These are phyloP conservation scores for Clarireedia hainanense DNA, from an alignment of 2,329 filamentous ascomycete genomes.

Conservation along the genomic window DNA sequence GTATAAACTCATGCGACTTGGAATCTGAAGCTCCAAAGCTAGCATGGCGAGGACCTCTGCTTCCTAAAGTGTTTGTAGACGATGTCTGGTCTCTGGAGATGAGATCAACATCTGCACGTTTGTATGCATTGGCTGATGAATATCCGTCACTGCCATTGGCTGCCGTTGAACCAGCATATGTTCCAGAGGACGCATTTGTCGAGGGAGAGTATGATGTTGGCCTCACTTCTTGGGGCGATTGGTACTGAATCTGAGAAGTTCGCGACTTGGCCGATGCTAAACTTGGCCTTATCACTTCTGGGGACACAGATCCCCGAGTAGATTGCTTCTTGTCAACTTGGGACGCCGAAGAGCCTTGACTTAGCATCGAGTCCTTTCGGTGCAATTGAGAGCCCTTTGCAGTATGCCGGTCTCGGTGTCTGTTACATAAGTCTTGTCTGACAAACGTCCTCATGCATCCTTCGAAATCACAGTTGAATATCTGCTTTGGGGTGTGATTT, in stretches of 20 bases:
- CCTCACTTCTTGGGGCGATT: slow-evolving; percentile 26
- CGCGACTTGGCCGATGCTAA: slow-evolving; percentile 21
- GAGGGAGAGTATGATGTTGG: slow-evolving; percentile 25
- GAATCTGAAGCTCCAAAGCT: slow-evolving; percentile 27
- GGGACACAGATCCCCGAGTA: slow-evolving; percentile 24
- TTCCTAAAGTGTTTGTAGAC: slow-evolving; percentile 12
- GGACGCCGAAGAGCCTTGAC: slow-evolving; percentile 32
- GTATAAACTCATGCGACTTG: slow-evolving; percentile 33
- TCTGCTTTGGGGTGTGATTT: slow-evolving; percentile 93
- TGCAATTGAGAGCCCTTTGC: slow-evolving; percentile 71
- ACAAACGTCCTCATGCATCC: slow-evolving; percentile 89
- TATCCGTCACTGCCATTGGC: slow-evolving; percentile 23
- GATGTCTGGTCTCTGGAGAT: slow-evolving; percentile 19
- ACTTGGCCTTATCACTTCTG: slow-evolving; percentile 25
- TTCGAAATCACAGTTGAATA: slow-evolving; percentile 87
- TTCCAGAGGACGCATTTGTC: slow-evolving; percentile 23
- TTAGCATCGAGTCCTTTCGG: slow-evolving; percentile 60
- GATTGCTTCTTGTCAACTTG: slow-evolving; percentile 20
- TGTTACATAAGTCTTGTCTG: slow-evolving; percentile 82
- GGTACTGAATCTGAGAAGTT: slow-evolving; percentile 25
- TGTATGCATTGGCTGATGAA: slow-evolving; percentile 19
- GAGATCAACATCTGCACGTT: slow-evolving; percentile 27
- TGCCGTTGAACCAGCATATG: slow-evolving; percentile 21
- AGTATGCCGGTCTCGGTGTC: slow-evolving; percentile 73
- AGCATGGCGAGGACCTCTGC: slow-evolving; percentile 21